Evolutionary conservation across 129 eudicot species (phyloP).

Genomic region (Centaurea solstitialis): DNA sequence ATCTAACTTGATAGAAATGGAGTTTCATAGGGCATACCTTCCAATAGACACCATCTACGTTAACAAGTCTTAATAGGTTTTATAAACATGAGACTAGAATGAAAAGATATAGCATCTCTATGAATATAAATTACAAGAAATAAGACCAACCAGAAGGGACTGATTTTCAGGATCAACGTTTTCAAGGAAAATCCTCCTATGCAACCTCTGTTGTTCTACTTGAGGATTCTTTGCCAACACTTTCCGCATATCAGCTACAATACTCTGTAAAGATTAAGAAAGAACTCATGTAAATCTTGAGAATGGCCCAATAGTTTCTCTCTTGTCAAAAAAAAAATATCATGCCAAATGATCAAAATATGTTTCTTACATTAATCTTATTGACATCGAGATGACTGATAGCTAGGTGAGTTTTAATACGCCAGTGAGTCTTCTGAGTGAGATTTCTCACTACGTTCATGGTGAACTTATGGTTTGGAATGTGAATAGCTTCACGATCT

Average conservation of each 20-base stretch:
- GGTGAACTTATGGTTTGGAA: slow-evolving; percentile 92
- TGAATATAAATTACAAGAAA: slow-evolving; percentile 1
- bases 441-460: slow-evolving; percentile 94
- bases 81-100: not conserved
- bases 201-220: slow-evolving; percentile 95
- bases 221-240: slow-evolving; percentile 96
- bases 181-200: slow-evolving; percentile 92
- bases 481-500: slow-evolving; percentile 97
- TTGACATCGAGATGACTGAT: slow-evolving; percentile 91
- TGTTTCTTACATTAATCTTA: slow-evolving; percentile 71
- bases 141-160: slow-evolving; percentile 69
- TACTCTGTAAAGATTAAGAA: slow-evolving; percentile 49
- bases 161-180: slow-evolving; percentile 87
- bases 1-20: not conserved
- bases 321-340: not conserved
- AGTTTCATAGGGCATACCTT: too few relatives aligned
- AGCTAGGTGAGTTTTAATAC: slow-evolving; percentile 92
- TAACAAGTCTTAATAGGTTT: not conserved
- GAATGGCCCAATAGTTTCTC: not conserved
- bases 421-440: slow-evolving; percentile 97
- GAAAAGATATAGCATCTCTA: not conserved
- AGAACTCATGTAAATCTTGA: not conserved
- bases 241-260: slow-evolving; percentile 97
- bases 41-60: not conserved
- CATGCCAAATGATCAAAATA: slow-evolving; percentile 6